A percentile compares a stretch with the other conserved stretches of the same genome.
phyloP scores from a whole-genome alignment of 345 rosid species.

The Limnanthes douglasii region DNA sequence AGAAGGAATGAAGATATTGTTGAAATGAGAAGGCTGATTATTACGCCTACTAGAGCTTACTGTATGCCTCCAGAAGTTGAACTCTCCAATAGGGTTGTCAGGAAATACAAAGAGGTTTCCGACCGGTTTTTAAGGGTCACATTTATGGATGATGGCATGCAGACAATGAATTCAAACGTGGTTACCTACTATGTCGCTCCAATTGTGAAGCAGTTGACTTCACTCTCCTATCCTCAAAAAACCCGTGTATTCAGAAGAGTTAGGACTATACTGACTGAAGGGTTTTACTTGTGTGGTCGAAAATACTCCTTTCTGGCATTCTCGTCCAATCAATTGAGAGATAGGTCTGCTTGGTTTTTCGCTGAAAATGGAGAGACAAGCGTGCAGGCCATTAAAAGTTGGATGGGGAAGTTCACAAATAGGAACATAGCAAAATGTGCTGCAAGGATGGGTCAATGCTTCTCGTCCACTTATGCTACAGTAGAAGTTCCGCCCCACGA shows the following conservation, averaged over 20 bases:
- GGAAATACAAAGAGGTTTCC: constrained; percentile 47
- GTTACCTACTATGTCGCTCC: constrained; percentile 51
- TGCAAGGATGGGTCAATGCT: constrained; percentile 91
- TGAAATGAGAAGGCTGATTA: constrained; percentile 57
- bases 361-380: constrained; percentile 45
- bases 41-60: constrained; percentile 77
- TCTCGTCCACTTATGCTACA: constrained; percentile 87
- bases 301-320: constrained; percentile 75
- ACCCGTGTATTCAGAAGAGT: constrained; percentile 62
- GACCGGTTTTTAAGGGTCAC: constrained; percentile 76
- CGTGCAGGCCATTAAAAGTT: constrained; percentile 25
- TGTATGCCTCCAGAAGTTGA: constrained; percentile 90
- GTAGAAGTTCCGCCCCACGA: constrained; percentile 47
- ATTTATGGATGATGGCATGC: constrained; percentile 87
- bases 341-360: constrained; percentile 87
- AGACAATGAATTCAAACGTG: constrained; percentile 43
- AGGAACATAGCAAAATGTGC: constrained; percentile 75
- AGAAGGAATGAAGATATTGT: constrained; percentile 32
- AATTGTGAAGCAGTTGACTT: constrained; percentile 43
- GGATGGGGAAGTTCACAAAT: constrained; percentile 79
- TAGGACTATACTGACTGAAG: constrained; percentile 38
- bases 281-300: constrained; percentile 73
- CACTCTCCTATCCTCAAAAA: constrained; percentile 37
- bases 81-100: constrained; percentile 77
- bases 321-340: constrained; percentile 87